Evolutionary conservation across 169 alveolate species (phyloP), one percentile per base, ranked within the genome.

Genomic region (Plasmodium ovale): DNA sequence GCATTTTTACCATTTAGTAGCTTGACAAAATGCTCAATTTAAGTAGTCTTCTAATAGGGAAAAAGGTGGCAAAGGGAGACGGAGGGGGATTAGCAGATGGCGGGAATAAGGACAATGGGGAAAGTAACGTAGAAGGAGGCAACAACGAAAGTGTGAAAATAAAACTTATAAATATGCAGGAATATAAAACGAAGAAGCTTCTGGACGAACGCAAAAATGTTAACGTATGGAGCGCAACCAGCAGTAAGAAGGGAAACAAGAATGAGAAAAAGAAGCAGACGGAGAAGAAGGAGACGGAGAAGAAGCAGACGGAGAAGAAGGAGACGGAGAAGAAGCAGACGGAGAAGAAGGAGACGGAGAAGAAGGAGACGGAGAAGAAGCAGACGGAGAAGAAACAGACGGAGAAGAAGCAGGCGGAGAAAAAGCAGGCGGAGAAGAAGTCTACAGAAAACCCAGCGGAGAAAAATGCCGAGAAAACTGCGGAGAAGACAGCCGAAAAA

Each of bases 181-280:
- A 84, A 19, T 84, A 84, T 68, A 84, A 84, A 68, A 84, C 91
- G 16, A 84, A 84, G 60, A 84, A 84, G 51, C 27, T 59, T 54
- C 39, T 84, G 60, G 85, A 84, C 10, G 91, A 84, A 54, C 68
- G 87, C 3, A 84, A 84, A 56, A 84, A 84, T 84, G 87, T 84
- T 29, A 65, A 65, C 23, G 91, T 64, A 35, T 84, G 91, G 91
- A 58, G 67, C 19, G 64, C 88, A 6, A 65, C 39, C 37, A 59
- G 54, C 49, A 54, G 31, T 19, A 65, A 82, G n/a, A 67, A 58
- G 21, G 56, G 59, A 49, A 59, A 60, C 29, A 67, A 62, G 7
- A 69, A 62, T 59, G 49, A 9, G 1, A 68, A 25, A 54, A 77
- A 77, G 42, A 77, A 77, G 35, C 60, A 51, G 67, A 59, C 33